Base-by-base conservation (phyloP, 139 green algal genomes). In the Edaphochlamys debaryana region DNA sequence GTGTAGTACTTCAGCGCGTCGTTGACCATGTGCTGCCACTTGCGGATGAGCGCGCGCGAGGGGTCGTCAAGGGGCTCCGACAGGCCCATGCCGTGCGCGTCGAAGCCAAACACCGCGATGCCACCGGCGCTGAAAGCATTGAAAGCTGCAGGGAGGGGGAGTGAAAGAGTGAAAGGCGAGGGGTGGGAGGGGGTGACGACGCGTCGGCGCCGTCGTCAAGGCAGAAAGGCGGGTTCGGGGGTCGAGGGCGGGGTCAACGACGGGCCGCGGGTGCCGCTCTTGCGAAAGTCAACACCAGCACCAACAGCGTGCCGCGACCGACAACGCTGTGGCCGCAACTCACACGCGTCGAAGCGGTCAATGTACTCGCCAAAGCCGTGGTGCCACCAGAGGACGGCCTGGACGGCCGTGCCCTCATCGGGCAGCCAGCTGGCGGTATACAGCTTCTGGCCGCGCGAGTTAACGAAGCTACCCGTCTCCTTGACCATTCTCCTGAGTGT, bases 21-120 rank as follows among this genome's bases (percentile, higher is more conserved):
- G 17, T 25, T 20, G 52, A 25, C 17, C 13, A 62, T 62, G 15
- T 25, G 19, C 15, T 62, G 15, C 13, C 25, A 30, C 17, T 25
- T 20, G 52, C 29, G 15, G 19, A 62, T 30, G 52, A 62, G 19
- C 13, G 17, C 25, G 15, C 56, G 20, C 23, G 15, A 9, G 19
- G 23, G 56, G 25, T n/a, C 2, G 20, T 77, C 66, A 37, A 84
- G 32, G 7, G 78, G 78, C 78, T 84, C 78, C 0, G 48, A 69
- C 3, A 52, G 48, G 37, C 78, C 78, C 40, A 66, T 62, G 66
- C 78, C 78, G 42, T 76, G 66, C 27, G 50, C 48, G 48, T 84
- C 78, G 38, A 77, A 84, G 66, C 78, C 78, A 34, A 38, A 84
- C 25, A 76, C 48, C 20, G 78, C 78, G n/a, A 84, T 76, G 78